Evolutionary conservation across 495 filamentous ascomycete species (phyloP), one percentile per base, ranked within the genome.

Genomic region (Aspergillus bridgeri): DNA sequence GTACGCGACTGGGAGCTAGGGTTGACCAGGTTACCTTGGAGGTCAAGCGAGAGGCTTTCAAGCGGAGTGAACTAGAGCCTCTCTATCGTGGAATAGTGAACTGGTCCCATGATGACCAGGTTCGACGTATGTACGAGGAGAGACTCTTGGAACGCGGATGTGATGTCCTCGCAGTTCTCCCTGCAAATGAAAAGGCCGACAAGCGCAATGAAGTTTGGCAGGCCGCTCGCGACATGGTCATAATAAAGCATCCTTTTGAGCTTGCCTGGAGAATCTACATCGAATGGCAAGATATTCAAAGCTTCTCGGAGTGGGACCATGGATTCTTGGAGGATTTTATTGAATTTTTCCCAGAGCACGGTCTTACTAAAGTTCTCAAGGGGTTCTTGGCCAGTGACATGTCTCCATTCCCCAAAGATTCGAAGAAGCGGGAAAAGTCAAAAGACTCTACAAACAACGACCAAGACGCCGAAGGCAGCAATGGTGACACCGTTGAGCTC

Each of bases 201-300:
- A 91, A 96, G 65, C 79, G 88, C 27, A 75, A 82, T 17, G 82
- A 88, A 43, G 87, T 96, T 2, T 70, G 81, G 64, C 87, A 87
- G 52, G 70, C 91, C 45, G 92, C 92, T 0, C 82, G 85, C 47
- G 94, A 91, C 55, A 91, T 98, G 86, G 93, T 98, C 49, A 92
- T 97, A 60, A 89, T 98, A 67, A 92, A 93, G 60, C 91, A 96
- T 66, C 91, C 91, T 1, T 97, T 89, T 71, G 83, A 88, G 56
- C 76, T 95, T 21, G 94, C 94, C 3, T 98, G 94, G 94, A 86
- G 87, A 55, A 88, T 96, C 59, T 82, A 86, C 25, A 78, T 98
- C 43, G 90, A 97, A 65, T 97, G 94, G 90, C 82, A 87, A 61
- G 90, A 96, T 71, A 75, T 86, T 43, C 84, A 91, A 61, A 81